A percentile compares a stretch with the other conserved stretches of the same genome.
Evolutionary conservation across 2,329 filamentous ascomycete genomes (phyloP).

Genomic region (Rhexocercosporidium sp.): DNA sequence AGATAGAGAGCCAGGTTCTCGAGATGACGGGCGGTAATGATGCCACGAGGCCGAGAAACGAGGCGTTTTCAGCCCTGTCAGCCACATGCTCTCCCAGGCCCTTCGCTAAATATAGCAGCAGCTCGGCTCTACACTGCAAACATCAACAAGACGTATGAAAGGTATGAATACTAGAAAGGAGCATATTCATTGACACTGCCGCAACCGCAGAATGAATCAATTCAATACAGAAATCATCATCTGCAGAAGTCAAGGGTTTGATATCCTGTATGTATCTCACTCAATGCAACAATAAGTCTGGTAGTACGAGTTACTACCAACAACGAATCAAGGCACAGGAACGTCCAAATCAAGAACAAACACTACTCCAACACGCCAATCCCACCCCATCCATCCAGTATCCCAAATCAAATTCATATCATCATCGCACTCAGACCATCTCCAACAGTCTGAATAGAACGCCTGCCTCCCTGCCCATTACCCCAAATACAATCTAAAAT

Average conservation of each 20-base stretch:
- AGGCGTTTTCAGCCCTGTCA: too few species aligned
- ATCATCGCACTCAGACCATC: neutral
- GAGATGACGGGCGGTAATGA: neutral
- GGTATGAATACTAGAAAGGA: too few species aligned
- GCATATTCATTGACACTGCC: too few species aligned
- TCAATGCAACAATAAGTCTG: neutral
- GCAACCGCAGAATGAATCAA: too few species aligned
- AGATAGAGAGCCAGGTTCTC: neutral
- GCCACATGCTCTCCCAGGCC: too few species aligned
- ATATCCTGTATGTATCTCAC: neutral
- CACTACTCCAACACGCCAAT: neutral
- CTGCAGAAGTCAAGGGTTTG: neutral
- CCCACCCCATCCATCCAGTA: neutral
- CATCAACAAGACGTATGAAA: too few species aligned
- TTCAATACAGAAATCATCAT: neutral
- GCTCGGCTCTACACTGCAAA: too few species aligned
- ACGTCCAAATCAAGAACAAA: neutral
- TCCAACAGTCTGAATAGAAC: neutral
- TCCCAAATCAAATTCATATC: neutral
- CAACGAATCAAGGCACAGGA: neutral
- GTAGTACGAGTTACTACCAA: neutral
- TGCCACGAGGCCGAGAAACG: neutral
- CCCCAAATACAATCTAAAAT: constrained; percentile 6
- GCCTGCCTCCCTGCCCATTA: neutral
- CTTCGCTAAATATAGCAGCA: too few species aligned